Percentiles rank a stretch among this genome's conserved stretches.
Evolutionary conservation across 441 rosid species (phyloP).

Genomic region (Aquilaria agallochum): DNA sequence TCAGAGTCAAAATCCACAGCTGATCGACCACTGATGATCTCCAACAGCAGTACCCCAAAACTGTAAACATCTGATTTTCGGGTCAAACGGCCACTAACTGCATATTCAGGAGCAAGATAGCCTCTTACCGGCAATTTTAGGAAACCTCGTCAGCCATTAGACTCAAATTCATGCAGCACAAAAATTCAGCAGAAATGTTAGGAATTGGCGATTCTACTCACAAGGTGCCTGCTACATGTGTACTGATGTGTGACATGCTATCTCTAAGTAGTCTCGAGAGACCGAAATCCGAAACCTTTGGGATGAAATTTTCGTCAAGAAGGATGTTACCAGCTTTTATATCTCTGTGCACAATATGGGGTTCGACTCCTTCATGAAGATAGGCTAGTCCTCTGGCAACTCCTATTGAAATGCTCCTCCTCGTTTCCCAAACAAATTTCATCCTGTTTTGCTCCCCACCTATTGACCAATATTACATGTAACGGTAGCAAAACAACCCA

Average conservation of each 20-base stretch:
- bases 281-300: constrained; percentile 64
- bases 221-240: constrained; percentile 62
- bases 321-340: constrained; percentile 56
- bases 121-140: constrained; percentile 33
- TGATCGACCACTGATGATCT: constrained; percentile 29
- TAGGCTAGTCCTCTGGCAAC: constrained; percentile 50
- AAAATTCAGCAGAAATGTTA: background rate
- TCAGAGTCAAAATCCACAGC: constrained; percentile 29
- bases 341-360: constrained; percentile 55
- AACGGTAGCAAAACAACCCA: background rate
- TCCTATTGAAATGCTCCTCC: constrained; percentile 38
- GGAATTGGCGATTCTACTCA: constrained; percentile 18
- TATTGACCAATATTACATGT: constrained; percentile 17
- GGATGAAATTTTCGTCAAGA: constrained; percentile 36
- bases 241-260: constrained; percentile 40
- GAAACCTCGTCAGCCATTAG: constrained; percentile 19
- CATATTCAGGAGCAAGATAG: constrained; percentile 47
- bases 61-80: constrained; percentile 41
- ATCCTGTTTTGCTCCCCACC: constrained; percentile 41
- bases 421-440: constrained; percentile 43
- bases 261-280: constrained; percentile 40
- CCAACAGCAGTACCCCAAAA: constrained; percentile 38
- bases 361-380: constrained; percentile 50
- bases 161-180: constrained; percentile 3
- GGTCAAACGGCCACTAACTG: constrained; percentile 38